These are phyloP conservation scores for Sideroxylon spinosum DNA, from an alignment of 179 eudicot species.

Conservation along the genomic window DNA sequence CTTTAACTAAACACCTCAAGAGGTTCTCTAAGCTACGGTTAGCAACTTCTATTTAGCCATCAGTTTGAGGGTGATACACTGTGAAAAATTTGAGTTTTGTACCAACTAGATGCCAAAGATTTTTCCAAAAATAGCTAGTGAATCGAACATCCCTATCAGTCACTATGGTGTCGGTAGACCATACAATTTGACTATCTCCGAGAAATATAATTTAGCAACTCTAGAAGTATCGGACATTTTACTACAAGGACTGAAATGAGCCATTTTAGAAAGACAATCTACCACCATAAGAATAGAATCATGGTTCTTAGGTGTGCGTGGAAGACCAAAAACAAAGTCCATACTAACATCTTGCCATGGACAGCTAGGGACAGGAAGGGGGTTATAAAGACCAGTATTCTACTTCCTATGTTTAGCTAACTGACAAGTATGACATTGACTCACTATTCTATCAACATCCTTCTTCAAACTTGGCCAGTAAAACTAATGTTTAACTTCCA, in stretches of 20 bases:
- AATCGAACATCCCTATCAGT: background rate
- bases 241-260: background rate
- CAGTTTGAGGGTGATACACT: background rate
- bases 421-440: background rate
- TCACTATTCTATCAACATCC: background rate
- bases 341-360: background rate
- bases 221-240: background rate
- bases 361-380: background rate
- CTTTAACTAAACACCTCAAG: background rate
- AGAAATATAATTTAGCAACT: background rate
- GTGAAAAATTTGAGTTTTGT: background rate
- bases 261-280: background rate
- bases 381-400: background rate
- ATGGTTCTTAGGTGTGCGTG: background rate
- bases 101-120: background rate
- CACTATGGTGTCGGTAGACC: background rate
- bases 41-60: background rate
- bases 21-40: background rate
- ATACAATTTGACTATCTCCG: background rate
- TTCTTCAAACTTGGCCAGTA: background rate
- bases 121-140: too few relatives aligned
- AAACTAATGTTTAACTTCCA: background rate
- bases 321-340: background rate
- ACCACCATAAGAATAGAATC: background rate
- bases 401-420: background rate